Evolutionary conservation across 768 basidiomycete genomes (phyloP).

Genomic region (Favolaschia claudopus): DNA sequence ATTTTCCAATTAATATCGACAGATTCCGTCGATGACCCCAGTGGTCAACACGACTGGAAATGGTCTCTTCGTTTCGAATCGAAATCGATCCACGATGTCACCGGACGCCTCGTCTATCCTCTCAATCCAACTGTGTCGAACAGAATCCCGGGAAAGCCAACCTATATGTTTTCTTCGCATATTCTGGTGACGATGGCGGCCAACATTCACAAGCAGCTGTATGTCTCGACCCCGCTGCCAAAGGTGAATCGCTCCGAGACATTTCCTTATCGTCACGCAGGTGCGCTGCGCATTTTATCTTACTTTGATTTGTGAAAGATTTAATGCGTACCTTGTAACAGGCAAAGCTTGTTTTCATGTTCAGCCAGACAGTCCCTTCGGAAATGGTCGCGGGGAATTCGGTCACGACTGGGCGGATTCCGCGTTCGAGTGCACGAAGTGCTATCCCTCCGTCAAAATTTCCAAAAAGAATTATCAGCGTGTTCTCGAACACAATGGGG

Average conservation of each 20-base stretch:
- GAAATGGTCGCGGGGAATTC: background rate
- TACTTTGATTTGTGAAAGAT: background rate
- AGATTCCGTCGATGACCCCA: background rate
- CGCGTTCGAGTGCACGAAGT: background rate
- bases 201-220: background rate
- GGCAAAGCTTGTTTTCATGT: conserved; percentile 9
- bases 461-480: conserved; percentile 7
- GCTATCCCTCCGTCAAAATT: background rate
- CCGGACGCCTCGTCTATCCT: background rate
- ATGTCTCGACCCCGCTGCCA: background rate
- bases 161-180: background rate
- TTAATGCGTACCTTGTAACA: background rate
- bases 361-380: background rate
- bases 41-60: background rate
- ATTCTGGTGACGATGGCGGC: background rate
- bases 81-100: background rate
- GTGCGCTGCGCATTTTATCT: background rate
- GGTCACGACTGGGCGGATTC: background rate
- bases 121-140: conserved; percentile 10
- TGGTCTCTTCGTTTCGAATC: background rate
- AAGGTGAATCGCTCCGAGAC: background rate
- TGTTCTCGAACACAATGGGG: conserved; percentile 28
- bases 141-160: background rate
- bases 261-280: background rate
- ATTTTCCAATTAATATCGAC: background rate